Base-by-base conservation (phyloP, 108 stramenopile genomes). In the Stephanodiscus minutulus region DNA sequence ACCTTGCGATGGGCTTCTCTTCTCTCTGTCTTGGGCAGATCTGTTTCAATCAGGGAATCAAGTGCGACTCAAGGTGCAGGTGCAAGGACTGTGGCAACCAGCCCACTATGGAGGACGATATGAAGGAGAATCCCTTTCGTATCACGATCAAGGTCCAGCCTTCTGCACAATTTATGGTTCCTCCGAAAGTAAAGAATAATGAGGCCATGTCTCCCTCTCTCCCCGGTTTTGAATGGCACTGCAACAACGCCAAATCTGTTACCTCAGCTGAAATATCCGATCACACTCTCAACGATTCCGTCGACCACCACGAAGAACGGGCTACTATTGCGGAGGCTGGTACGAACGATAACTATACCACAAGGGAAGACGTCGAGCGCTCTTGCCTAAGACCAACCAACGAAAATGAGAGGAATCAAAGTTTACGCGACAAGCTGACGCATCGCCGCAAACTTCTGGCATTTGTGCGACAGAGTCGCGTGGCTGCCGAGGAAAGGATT, bases 21-120 rank as follows among this genome's bases (percentile, higher is more conserved):
- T 21, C 3, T 60, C 21, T 28, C 17, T 35, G 22, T 39, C 13
- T 36, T 18, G 18, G n/a, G 12, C 3, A 60, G 59, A 60, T 60
- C 39, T 60, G 59, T 21, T 60, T 60, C 59, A 60, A 60, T 39
- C 59, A 60, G 59, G 35, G 20, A 3, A 60, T 36, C n/a, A 21
- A 10, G 36, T 60, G 59, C 7, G 59, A 60, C 39, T 60, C 59
- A 39, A 60, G 29, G 21, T 60, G 59, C 59, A 37, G 59, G 37
- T 60, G 59, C 35, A 60, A 39, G 36, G 22, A 60, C 29, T 60
- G 59, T n/a, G 59, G 36, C 7, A 60, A 60, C 21, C 37, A 60
- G 29, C 35, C 59, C 17, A 21, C 35, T 20, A 29, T 10, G 17
- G 29, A 60, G n/a, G n/a, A n/a, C 35, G 5, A 60, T 10, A 4